These are phyloP conservation scores for Solanum sparsipilum DNA, from an alignment of 257 asterid species.

Conservation along the genomic window DNA sequence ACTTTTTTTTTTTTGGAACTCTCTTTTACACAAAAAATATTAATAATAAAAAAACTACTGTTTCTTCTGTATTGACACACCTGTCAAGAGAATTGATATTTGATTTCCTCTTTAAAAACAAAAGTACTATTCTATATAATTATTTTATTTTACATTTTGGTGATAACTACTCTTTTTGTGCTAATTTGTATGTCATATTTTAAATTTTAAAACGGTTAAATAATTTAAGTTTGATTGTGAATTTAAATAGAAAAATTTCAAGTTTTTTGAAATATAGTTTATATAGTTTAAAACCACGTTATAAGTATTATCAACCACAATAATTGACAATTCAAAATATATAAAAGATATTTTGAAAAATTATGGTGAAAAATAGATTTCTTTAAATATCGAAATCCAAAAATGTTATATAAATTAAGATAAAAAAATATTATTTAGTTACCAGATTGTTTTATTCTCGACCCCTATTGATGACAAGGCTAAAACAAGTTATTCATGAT, in stretches of 20 bases:
- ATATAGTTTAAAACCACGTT: too few species aligned
- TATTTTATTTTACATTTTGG: not conserved
- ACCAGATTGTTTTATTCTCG: not conserved
- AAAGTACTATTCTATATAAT: not conserved
- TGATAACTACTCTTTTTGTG: too few species aligned
- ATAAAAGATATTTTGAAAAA: too few species aligned
- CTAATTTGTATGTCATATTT: too few species aligned
- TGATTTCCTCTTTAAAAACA: not conserved
- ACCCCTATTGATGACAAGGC: conserved; percentile 17
- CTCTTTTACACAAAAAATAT: conserved; percentile 1
- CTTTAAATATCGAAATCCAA: too few species aligned
- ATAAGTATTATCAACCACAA: not conserved
- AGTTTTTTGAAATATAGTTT: too few species aligned
- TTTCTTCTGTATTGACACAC: conserved; percentile 1
- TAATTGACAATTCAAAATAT: too few species aligned
- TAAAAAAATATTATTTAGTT: not conserved
- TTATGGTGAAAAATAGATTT: too few species aligned
- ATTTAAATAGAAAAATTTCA: too few species aligned
- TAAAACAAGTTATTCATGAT: not conserved
- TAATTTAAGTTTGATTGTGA: too few species aligned
- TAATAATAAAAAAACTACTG: not conserved
- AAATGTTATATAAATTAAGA: too few species aligned
- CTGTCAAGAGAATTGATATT: not conserved
- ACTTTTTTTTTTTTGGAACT: not conserved
- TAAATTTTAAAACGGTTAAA: too few species aligned